Evolutionary conservation across 106 monocot species (phyloP).

Genomic region (Hemerocallis citrina): DNA sequence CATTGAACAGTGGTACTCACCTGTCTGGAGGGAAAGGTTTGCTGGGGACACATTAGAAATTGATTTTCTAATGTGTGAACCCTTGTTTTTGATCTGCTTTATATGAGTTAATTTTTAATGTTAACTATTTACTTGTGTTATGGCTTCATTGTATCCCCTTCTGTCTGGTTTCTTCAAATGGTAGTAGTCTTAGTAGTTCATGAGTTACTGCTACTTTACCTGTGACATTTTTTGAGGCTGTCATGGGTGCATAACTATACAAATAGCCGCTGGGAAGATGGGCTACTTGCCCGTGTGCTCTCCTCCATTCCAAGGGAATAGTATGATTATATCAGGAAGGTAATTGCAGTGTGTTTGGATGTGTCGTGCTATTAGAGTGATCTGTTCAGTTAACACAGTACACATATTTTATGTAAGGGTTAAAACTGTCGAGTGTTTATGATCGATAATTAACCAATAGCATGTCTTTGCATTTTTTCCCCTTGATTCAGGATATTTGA

Average conservation of each 20-base stretch:
- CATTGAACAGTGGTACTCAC: constrained; percentile 29
- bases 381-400: constrained; percentile 5
- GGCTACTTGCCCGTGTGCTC: constrained; percentile 29
- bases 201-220: constrained; percentile 22
- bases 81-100: constrained; percentile 11
- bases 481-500: constrained; percentile 80
- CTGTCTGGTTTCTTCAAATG: constrained; percentile 14
- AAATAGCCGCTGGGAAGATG: constrained; percentile 55
- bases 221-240: constrained; percentile 40
- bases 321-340: constrained; percentile 57
- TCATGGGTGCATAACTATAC: constrained; percentile 42
- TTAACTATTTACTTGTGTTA: constrained; percentile 11
- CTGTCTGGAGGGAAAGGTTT: constrained; percentile 55
- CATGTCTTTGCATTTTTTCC: constrained; percentile 7
- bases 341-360: constrained; percentile 48
- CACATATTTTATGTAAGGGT: constrained; percentile 6
- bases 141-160: constrained; percentile 15
- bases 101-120: constrained; percentile 2
- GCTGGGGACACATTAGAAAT: constrained; percentile 28
- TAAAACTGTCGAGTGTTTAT: constrained; percentile 1
- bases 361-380: constrained; percentile 18
- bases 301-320: constrained; percentile 32
- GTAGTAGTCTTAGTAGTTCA: constrained; percentile 39
- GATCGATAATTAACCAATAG: not conserved
- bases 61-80: constrained; percentile 21